Base-by-base conservation (phyloP, 1,284 basidiomycete genomes). In the Ustilago vetiveriae region DNA sequence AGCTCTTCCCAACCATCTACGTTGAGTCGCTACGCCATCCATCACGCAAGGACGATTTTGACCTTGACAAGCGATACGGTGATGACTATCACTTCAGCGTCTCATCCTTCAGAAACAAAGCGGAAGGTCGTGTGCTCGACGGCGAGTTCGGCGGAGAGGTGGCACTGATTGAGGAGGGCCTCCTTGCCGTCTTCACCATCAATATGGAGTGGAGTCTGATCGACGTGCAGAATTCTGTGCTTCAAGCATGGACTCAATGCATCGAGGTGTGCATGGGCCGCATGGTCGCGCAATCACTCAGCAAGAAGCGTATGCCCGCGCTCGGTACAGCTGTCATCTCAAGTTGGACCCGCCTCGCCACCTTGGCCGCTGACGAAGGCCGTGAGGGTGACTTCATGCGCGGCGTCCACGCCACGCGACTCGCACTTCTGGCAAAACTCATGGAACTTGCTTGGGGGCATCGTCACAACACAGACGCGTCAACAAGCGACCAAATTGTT, bases 181-280 rank as follows among this genome's bases (percentile, higher is more conserved):
- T 84, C 57, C 80, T 83, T 5, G 83, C 85, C 16, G 71, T 82
- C 8, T 81, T 85, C 3, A 86, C 87, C 16, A 87, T 92, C 82
- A 94, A 93, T 79, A 85, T 92, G 66, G 92, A 94, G 79, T 87
- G 93, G 70, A 94, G 92, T 0, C 84, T 94, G 39, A 85, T 92
- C 27, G 90, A 94, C 72, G 86, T 90, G 2, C 90, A 94, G 81
- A 87, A 87, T 4, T 84, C 87, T 1, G 84, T 92, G 41, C 87
- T 89, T 0, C 88, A 91, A 54, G 87, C 92, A 3, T 95, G 92
- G 91, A 88, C 89, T 42, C 85, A 86, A 45, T 82, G 95, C 37
- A 83, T 94, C 29, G 87, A 65, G 32, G 21, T 39, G 10, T 51
- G 85, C 19, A 82, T 90, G 6, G 81, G 93, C 10, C 82, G 85